phyloP scores from a whole-genome alignment of 495 filamentous ascomycete genomes.

The Margaritispora aquatica region DNA sequence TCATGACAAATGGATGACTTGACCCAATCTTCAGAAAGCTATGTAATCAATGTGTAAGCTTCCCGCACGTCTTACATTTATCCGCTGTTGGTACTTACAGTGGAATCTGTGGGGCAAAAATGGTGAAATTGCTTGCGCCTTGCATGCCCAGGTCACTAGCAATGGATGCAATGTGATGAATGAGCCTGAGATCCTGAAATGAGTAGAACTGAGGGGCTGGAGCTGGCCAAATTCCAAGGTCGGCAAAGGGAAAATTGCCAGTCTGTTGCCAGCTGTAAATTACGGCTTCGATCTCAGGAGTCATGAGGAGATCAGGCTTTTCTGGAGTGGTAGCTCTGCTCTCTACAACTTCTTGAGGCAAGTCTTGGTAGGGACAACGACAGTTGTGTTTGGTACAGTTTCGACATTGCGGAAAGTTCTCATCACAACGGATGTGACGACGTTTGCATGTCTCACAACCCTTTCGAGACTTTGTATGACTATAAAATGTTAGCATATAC shows the following conservation, averaged over 20 bases:
- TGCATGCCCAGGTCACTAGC: conserved; percentile 73
- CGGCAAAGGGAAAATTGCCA: conserved; percentile 81
- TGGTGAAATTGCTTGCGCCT: conserved; percentile 71
- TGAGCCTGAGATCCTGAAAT: conserved; percentile 72
- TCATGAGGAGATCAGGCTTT: conserved; percentile 54
- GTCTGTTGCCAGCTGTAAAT: conserved; percentile 81
- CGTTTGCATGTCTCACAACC: conserved; percentile 97
- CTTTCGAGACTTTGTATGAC: conserved; percentile 97
- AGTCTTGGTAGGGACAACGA: conserved; percentile 94
- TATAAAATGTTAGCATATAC: conserved; percentile 28
- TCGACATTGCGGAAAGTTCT: conserved; percentile 87
- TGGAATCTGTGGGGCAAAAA: conserved; percentile 90
- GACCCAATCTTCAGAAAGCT: conserved; percentile 84
- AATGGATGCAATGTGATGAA: conserved; percentile 85
- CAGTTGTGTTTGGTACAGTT: conserved; percentile 64
- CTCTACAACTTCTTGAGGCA: conserved; percentile 41
- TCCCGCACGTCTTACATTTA: background rate
- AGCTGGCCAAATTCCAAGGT: conserved; percentile 63
- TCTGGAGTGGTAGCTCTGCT: conserved; percentile 60
- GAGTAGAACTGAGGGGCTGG: conserved; percentile 61
- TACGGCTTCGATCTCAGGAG: conserved; percentile 49
- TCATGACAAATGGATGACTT: conserved; percentile 84
- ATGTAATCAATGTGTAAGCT: conserved; percentile 20
- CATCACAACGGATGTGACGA: conserved; percentile 95
- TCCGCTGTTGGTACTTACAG: conserved; percentile 54